A percentile compares a stretch with the other conserved stretches of the same genome.
Evolutionary conservation across 495 filamentous ascomycete species (phyloP).

Genomic region (Penicillium crystallinum): DNA sequence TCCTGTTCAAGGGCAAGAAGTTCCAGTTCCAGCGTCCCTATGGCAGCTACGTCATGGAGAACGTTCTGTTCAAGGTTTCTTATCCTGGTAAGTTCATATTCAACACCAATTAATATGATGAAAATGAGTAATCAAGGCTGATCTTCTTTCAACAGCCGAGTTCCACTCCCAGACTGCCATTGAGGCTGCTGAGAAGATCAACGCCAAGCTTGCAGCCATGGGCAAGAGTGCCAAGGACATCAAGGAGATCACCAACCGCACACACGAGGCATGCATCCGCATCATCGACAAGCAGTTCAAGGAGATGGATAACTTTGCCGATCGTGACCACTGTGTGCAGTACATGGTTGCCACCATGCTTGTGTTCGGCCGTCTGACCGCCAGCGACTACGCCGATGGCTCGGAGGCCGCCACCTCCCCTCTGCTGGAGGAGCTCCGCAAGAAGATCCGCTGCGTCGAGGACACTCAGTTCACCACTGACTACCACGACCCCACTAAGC

Average conservation of each 20-base stretch:
- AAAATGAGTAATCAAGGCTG: not conserved
- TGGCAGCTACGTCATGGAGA: conserved; percentile 99
- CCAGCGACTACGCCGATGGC: conserved; percentile 87
- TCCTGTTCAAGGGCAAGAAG: conserved; percentile 89
- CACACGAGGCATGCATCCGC: conserved; percentile 94
- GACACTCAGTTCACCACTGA: conserved; percentile 89
- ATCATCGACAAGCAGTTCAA: conserved; percentile 99
- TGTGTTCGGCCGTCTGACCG: conserved; percentile 84
- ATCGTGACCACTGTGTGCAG: conserved; percentile 98
- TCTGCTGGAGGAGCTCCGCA: conserved; percentile 81
- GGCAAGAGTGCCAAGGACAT: conserved; percentile 95
- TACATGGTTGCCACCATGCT: conserved; percentile 98
- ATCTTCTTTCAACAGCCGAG: conserved; percentile 55
- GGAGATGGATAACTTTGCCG: conserved; percentile 98
- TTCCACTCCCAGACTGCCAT: conserved; percentile 99
- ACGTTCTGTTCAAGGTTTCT: conserved; percentile 98
- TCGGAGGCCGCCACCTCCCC: conserved; percentile 84
- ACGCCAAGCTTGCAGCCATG: conserved; percentile 70
- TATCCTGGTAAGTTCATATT: conserved; percentile 65
- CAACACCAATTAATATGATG: not conserved
- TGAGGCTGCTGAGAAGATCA: conserved; percentile 84
- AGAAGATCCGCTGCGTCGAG: conserved; percentile 92
- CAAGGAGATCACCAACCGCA: conserved; percentile 86
- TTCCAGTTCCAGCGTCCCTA: conserved; percentile 95
- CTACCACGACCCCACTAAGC: conserved; percentile 89